Evolutionary conservation across 495 filamentous ascomycete genomes (phyloP).

Genomic region (Cryomyces antarcticus): DNA sequence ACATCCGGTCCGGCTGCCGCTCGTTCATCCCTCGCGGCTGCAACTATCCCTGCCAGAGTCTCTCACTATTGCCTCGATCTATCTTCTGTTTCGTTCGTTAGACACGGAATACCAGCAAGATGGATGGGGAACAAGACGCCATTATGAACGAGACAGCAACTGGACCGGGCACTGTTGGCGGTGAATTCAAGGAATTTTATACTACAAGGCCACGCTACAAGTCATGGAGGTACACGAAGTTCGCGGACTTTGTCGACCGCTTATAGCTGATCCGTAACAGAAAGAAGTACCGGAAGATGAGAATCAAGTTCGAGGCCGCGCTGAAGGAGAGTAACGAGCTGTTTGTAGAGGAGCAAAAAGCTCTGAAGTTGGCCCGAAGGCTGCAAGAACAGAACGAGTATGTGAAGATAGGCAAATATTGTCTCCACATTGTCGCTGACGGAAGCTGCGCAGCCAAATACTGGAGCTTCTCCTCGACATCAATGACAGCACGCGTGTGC

Average conservation of each 20-base stretch:
- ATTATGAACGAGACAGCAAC: too few species aligned
- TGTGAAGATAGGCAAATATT: background rate
- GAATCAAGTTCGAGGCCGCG: slow-evolving; percentile 60
- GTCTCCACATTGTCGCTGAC: background rate
- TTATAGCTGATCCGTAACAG: slow-evolving; percentile 20
- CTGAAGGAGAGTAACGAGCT: slow-evolving; percentile 63
- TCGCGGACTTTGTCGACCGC: background rate
- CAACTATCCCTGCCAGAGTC: too few species aligned
- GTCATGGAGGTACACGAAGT: slow-evolving; percentile 5
- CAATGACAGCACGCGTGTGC: slow-evolving; percentile 58
- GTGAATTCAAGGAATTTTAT: too few species aligned
- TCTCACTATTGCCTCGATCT: too few species aligned
- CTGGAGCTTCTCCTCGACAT: slow-evolving; percentile 74
- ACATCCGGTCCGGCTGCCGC: too few species aligned
- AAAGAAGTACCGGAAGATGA: slow-evolving; percentile 93
- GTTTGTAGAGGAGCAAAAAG: slow-evolving; percentile 57
- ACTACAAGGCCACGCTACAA: slow-evolving; percentile 3
- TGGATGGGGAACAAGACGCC: too few species aligned
- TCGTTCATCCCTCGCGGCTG: too few species aligned
- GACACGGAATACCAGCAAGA: too few species aligned
- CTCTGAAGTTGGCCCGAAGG: slow-evolving; percentile 51
- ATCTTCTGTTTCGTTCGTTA: too few species aligned
- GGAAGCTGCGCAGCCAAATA: slow-evolving; percentile 32
- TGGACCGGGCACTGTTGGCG: too few species aligned
- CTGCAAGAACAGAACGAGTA: slow-evolving; percentile 80